A percentile compares a stretch with the other conserved stretches of the same genome.
phyloP scores from a whole-genome alignment of 345 rosid species.

The Streptanthus diversifolius region DNA sequence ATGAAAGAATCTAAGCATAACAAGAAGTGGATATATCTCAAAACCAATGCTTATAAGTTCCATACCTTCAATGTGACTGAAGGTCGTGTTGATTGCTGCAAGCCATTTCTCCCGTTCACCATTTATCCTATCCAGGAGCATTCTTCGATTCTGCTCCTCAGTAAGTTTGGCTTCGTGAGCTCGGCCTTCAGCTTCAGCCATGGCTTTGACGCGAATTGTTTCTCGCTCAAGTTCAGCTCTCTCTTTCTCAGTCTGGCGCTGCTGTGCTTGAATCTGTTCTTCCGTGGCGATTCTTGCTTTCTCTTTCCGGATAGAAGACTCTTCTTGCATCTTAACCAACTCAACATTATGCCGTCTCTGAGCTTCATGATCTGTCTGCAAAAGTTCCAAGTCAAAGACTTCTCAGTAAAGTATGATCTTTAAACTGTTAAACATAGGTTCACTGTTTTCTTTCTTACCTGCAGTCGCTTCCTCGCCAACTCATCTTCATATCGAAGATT shows the following conservation, averaged over 20 bases:
- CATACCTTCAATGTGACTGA: slow-evolving; percentile 89
- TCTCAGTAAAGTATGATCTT: not conserved
- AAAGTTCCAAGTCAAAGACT: slow-evolving; percentile 13
- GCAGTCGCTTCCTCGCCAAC: slow-evolving; percentile 78
- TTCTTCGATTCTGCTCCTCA: slow-evolving; percentile 83
- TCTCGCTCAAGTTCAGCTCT: slow-evolving; percentile 93
- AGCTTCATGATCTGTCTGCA: slow-evolving; percentile 89
- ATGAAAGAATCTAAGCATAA: not conserved
- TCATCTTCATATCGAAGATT: slow-evolving; percentile 79
- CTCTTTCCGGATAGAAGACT: slow-evolving; percentile 73
- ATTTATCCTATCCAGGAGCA: slow-evolving; percentile 73
- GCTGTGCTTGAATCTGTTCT: slow-evolving; percentile 95
- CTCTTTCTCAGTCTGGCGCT: slow-evolving; percentile 95
- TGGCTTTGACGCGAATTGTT: slow-evolving; percentile 89
- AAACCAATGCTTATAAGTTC: slow-evolving; percentile 1
- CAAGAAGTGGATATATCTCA: not conserved
- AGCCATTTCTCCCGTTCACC: slow-evolving; percentile 98
- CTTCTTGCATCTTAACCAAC: slow-evolving; percentile 89
- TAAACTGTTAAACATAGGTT: not conserved
- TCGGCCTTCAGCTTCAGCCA: slow-evolving; percentile 97
- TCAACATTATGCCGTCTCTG: slow-evolving; percentile 85
- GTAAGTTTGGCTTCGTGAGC: slow-evolving; percentile 89
- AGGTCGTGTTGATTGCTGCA: slow-evolving; percentile 86
- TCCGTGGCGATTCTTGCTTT: slow-evolving; percentile 74
- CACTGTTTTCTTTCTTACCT: slow-evolving; percentile 40